Base-by-base conservation (phyloP, 2,329 filamentous ascomycete species). In the Calcarisporium arbuscula region DNA sequence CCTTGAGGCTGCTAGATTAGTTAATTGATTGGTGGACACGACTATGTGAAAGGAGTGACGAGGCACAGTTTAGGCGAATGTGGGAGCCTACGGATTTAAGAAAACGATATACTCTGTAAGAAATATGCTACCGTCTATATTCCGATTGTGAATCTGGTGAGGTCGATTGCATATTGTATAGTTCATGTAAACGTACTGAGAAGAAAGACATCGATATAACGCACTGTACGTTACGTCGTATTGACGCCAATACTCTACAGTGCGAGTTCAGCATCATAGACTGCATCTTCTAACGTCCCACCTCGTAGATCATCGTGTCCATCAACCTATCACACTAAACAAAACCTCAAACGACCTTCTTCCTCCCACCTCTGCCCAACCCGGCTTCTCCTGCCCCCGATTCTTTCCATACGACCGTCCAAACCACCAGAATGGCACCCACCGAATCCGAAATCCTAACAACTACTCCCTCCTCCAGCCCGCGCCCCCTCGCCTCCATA, bases 391-490 rank as follows among this genome's bases (percentile, higher is more conserved):
- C 10, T 10, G 14, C 22, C 22, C 10, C 10, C 22, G 14, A 25
- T 9, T 25, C 22, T 14, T 14, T 14, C 22, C 22, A 4, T 25
- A 9, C 10, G 14, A 10, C 14, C 22, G 10, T 25, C 22, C 22
- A 25, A 35, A 65, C 43, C 40, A n/a, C n/a, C n/a, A n/a, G n/a
- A n/a, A 87, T 88, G 82, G 67, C 84, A 4, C 80, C 82, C 8
- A 81, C 79, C 28, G 88, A 94, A 63, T 68, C 75, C 36, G 73
- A 77, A 19, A 84, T 94, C 44, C 73, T 94, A 33, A 70, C 71
- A 50, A 81, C 82, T 58, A 94, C 90, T 56, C 76, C 94, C 39
- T 73, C 94, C 22, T 70, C 81, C 19, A n/a, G n/a, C n/a, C 84
- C 87, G 10, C 80, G 86, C 7, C 72, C 82, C 19, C 68, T 94